These are phyloP conservation scores for Gomphus sp. DNA, from an alignment of 1,284 basidiomycete genomes.

Conservation along the genomic window DNA sequence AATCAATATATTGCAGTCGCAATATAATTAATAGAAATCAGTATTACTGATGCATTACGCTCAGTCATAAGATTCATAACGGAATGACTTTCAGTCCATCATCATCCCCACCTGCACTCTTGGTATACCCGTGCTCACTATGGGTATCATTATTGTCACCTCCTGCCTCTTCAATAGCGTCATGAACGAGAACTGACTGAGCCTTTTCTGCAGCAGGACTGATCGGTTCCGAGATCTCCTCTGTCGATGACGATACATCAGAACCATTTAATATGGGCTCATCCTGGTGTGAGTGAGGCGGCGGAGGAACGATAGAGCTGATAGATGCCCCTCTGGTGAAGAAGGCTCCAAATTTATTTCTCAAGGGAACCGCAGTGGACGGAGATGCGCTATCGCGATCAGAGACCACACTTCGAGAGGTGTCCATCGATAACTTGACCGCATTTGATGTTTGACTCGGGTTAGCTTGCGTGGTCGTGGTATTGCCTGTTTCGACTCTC, in stretches of 20 bases:
- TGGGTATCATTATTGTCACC: neutral
- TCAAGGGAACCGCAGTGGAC: slow-evolving; percentile 6
- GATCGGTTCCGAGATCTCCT: slow-evolving; percentile 24
- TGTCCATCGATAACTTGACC: slow-evolving; percentile 7
- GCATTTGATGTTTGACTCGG: neutral
- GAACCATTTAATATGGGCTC: slow-evolving; percentile 26
- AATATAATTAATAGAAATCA: neutral
- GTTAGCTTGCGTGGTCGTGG: neutral
- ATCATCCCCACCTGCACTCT: slow-evolving; percentile 29
- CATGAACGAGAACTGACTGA: neutral
- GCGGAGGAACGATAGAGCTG: neutral
- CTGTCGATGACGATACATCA: slow-evolving; percentile 27
- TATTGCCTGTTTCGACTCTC: slow-evolving; percentile 2
- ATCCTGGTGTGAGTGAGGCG: slow-evolving; percentile 14
- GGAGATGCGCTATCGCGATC: neutral
- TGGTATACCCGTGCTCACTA: neutral
- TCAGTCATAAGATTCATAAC: slow-evolving; percentile 18
- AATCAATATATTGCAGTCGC: too few species aligned
- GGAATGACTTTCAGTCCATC: slow-evolving; percentile 11
- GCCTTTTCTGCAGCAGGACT: slow-evolving; percentile 18
- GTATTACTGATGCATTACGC: neutral
- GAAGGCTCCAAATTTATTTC: slow-evolving; percentile 10
- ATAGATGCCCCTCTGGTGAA: slow-evolving; percentile 8
- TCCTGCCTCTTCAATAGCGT: slow-evolving; percentile 2
- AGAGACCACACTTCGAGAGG: neutral